Percentiles rank a stretch among this genome's conserved stretches.
phyloP scores from a whole-genome alignment of 495 filamentous ascomycete genomes.

The Daldinia bambusicola region DNA sequence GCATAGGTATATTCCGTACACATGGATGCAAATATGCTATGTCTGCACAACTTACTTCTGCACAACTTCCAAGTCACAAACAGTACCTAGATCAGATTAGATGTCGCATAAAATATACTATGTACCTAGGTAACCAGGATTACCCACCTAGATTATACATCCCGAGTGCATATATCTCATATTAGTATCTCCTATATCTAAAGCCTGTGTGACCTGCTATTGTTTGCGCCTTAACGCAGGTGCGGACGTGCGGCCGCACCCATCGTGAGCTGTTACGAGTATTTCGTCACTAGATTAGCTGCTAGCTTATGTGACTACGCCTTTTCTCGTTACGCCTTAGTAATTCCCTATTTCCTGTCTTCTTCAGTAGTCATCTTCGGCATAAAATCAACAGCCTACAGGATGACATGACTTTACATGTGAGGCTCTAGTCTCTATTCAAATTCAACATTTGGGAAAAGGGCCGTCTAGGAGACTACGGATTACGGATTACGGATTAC shows the following conservation, averaged over 20 bases:
- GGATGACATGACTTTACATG: too few species aligned
- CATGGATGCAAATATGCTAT: too few species aligned
- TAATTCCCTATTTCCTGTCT: constrained; percentile 18
- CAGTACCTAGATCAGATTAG: not conserved
- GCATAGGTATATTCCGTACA: too few species aligned
- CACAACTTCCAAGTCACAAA: not conserved
- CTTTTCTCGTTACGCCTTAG: constrained; percentile 22
- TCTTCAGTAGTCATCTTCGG: constrained; percentile 22
- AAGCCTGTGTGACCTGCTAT: too few species aligned
- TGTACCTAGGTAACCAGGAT: not conserved
- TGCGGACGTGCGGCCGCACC: constrained; percentile 20
- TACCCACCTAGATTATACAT: too few species aligned
- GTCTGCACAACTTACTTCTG: not conserved
- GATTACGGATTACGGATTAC: constrained; percentile 2
- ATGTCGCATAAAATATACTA: too few species aligned
- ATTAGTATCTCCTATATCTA: too few species aligned
- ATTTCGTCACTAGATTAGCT: constrained; percentile 26
- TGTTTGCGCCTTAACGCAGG: constrained; percentile 14
- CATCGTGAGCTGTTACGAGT: constrained; percentile 9
- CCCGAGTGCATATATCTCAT: too few species aligned
- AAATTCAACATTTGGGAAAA: constrained; percentile 41
- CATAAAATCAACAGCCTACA: constrained; percentile 30
- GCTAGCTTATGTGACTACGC: not conserved
- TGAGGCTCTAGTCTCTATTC: constrained; percentile 10
- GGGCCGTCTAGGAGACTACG: not conserved